These are phyloP conservation scores for Colletotrichum kahawae DNA, from an alignment of 2,329 filamentous ascomycete species.

Conservation along the genomic window DNA sequence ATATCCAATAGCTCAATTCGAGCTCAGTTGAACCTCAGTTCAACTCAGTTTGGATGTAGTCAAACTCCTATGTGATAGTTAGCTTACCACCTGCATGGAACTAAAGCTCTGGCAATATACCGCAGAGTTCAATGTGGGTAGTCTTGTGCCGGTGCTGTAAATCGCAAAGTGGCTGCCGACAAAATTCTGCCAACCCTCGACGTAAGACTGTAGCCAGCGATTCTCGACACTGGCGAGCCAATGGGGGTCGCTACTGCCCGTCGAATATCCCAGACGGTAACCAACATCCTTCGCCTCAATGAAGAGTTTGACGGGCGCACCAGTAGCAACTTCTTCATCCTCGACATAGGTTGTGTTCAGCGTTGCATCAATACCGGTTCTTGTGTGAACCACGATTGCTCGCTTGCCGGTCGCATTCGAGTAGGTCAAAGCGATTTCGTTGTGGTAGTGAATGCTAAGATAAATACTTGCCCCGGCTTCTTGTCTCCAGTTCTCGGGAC, in stretches of 20 bases:
- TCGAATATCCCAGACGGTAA: constrained; percentile 15
- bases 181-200: constrained; percentile 23
- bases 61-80: constrained; percentile 10
- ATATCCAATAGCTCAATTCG: not conserved
- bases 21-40: not conserved
- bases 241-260: not conserved
- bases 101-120: not conserved
- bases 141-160: constrained; percentile 12
- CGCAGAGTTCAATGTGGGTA: constrained; percentile 13
- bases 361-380: constrained; percentile 16
- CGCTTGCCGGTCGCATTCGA: constrained; percentile 5
- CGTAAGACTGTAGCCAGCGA: constrained; percentile 12
- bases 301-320: constrained; percentile 15
- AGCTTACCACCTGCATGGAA: not conserved
- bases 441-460: constrained; percentile 23
- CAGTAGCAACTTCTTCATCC: constrained; percentile 16
- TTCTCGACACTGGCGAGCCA: constrained; percentile 20
- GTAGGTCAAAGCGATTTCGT: constrained; percentile 12
- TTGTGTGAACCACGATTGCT: constrained; percentile 6
- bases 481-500: constrained; percentile 2
- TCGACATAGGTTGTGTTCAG: constrained; percentile 20
- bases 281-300: constrained; percentile 16
- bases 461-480: constrained; percentile 19
- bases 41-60: constrained; percentile 16
- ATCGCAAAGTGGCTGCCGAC: constrained; percentile 22